These are phyloP conservation scores for Mucor racemosus DNA, from an alignment of 371 early-diverging fungal species.

Conservation along the genomic window DNA sequence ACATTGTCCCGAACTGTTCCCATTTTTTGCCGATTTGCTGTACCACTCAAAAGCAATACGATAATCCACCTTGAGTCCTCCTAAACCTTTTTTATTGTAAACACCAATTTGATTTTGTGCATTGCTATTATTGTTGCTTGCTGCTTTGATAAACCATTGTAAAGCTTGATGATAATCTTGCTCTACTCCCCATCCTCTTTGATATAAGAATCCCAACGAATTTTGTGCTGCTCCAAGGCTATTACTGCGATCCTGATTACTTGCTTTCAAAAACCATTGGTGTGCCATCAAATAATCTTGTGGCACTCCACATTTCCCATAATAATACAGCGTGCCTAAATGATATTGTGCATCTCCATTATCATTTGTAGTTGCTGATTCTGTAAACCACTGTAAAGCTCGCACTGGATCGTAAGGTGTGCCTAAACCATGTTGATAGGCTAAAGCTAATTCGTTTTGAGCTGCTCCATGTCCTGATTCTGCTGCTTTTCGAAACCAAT, in stretches of 20 bases:
- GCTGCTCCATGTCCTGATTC: not conserved
- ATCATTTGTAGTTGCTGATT: conserved; percentile 1
- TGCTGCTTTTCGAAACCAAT: conserved; percentile 7
- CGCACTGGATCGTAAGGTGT: not conserved
- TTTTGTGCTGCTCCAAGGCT: conserved; percentile 8
- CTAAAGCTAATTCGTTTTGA: conserved; percentile 8
- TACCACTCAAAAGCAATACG: conserved; percentile 15
- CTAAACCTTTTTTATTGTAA: conserved; percentile 11
- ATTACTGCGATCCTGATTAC: not conserved
- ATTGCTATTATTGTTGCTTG: conserved; percentile 1
- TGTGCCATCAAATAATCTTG: conserved; percentile 2
- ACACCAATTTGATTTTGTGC: conserved; percentile 18
- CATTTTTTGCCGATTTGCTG: conserved; percentile 12
- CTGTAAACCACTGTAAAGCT: conserved; percentile 10
- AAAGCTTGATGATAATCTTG: conserved; percentile 3
- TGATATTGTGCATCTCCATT: not conserved
- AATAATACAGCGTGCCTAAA: conserved; percentile 9
- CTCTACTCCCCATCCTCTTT: conserved; percentile 7
- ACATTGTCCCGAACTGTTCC: conserved; percentile 2
- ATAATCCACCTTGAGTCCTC: conserved; percentile 5
- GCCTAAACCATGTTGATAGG: conserved; percentile 11
- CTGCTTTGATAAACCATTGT: conserved; percentile 16
- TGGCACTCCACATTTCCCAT: not conserved
- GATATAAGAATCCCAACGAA: conserved; percentile 2
- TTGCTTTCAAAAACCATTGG: conserved; percentile 10